Conservation (phyloP, 371 early-diverging fungal genomes). For the Mucor circinelloides region DNA sequence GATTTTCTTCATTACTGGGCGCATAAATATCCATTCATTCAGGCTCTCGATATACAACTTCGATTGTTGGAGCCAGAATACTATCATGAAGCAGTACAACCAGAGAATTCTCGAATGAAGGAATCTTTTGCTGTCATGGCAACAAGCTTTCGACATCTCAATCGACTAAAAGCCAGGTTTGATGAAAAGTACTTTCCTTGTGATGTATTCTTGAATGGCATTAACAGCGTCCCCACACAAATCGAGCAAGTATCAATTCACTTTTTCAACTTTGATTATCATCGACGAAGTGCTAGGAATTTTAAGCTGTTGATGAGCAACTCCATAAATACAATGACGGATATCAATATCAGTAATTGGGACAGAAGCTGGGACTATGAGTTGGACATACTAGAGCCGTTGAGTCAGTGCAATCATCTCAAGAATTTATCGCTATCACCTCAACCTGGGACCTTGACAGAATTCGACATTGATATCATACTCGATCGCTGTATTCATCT, state of each 20-base stretch:
- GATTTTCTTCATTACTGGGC: conserved; percentile 16
- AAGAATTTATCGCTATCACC: conserved; percentile 10
- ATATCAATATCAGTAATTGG: conserved; percentile 16
- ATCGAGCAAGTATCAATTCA: conserved; percentile 1
- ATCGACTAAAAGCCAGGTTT: conserved; percentile 10
- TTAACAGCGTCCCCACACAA: not conserved
- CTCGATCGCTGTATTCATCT: conserved; percentile 3
- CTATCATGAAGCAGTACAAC: conserved; percentile 5
- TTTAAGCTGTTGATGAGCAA: conserved; percentile 13
- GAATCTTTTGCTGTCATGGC: conserved; percentile 11
- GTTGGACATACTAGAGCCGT: conserved; percentile 7
- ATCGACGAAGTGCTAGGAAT: conserved; percentile 11
- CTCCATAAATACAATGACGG: conserved; percentile 2
- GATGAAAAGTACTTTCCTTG: conserved; percentile 23
- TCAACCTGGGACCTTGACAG: conserved; percentile 15
- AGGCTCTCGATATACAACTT: conserved; percentile 7
- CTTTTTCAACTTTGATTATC: conserved; percentile 22
- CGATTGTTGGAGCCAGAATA: conserved; percentile 9
- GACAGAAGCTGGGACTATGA: conserved; percentile 23
- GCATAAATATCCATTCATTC: conserved; percentile 15
- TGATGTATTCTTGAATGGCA: conserved; percentile 13
- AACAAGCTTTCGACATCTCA: conserved; percentile 5
- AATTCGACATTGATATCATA: conserved; percentile 19
- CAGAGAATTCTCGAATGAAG: conserved; percentile 16
- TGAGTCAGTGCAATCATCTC: not conserved